These are phyloP conservation scores for Camelina neglecta DNA, from an alignment of 345 rosid genomes.

Conservation along the genomic window DNA sequence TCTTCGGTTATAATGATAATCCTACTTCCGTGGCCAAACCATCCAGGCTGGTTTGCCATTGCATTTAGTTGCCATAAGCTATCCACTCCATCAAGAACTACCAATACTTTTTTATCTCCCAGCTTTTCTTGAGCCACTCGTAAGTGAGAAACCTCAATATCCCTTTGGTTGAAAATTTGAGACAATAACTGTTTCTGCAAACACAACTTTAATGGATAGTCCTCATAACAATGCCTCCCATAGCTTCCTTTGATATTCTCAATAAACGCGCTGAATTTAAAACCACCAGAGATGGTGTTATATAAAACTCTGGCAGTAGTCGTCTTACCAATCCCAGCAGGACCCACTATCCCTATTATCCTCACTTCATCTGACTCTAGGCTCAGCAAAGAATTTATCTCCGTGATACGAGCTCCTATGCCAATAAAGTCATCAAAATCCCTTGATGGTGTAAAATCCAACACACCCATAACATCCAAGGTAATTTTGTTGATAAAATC, in stretches of 20 bases:
- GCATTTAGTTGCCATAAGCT: constrained; percentile 48
- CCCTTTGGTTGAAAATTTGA: neutral
- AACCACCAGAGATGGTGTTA: neutral
- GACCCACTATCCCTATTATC: constrained; percentile 13
- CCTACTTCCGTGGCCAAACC: constrained; percentile 42
- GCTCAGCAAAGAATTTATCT: neutral
- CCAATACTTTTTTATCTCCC: constrained; percentile 35
- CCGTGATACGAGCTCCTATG: constrained; percentile 2
- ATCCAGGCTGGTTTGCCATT: constrained; percentile 44
- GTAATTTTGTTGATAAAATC: neutral
- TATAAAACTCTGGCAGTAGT: constrained; percentile 13
- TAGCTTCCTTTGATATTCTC: constrained; percentile 4
- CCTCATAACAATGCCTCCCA: neutral
- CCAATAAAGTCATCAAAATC: constrained; percentile 23
- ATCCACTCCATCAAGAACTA: constrained; percentile 61
- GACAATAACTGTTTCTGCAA: neutral
- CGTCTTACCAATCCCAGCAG: constrained; percentile 33
- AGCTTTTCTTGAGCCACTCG: neutral
- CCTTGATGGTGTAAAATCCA: constrained; percentile 19
- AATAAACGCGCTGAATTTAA: neutral
- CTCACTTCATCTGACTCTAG: neutral
- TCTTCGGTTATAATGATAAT: constrained; percentile 63
- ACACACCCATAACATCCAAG: neutral
- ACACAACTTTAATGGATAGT: neutral
- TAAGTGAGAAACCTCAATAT: constrained; percentile 28